Base-by-base conservation (phyloP, 306 rosid species). In the Pterocarpus macrocarpus region DNA sequence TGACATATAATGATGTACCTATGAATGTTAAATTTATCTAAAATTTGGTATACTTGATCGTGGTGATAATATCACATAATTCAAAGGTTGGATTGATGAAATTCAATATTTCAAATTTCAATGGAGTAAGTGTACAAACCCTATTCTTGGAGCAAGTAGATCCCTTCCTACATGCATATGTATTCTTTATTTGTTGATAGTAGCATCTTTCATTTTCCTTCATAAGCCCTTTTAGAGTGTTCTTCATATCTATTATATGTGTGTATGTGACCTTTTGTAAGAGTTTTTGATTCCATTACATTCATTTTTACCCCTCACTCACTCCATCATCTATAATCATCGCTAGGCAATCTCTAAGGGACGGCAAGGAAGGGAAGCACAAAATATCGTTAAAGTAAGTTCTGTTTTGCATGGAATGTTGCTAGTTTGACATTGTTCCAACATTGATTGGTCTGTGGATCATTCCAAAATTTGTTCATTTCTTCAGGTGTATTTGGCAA, bases 311-410 rank as follows among this genome's bases (percentile, higher is more conserved):
- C 73, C 17, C 32, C 64, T 45, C 47, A 75, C 77, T 79, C 17
- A 73, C 38, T 12, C 52, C 36, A 38, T 64, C 49, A 32, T 62
- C 53, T 64, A 45, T 41, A 28, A 73, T 70, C 13, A 35, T 82
- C 67, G 59, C 33, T 50, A 93, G 98, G 89, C 98, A 34, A 90
- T 93, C 78, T 93, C 99, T 61, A 95, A 93, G 82, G 97, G 96
- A 35, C 76, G 96, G 69, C 97, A 93, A 86, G 99, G 99, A 89
- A 88, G 97, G 90, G 96, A 95, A 85, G 99, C 98, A 30, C 99
- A 95, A 90, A 95, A 93, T 81, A 80, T 89, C 64, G 94, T 95
- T 79, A 87, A 85, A 88, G 99, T 90, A 91, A 69, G 90, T 82
- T 76, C 32, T 35, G 32, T n/a, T 33, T 63, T 83, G 34, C 35